Base-by-base conservation (phyloP, 139 green algal species). In the Micromonas pusilla region DNA sequence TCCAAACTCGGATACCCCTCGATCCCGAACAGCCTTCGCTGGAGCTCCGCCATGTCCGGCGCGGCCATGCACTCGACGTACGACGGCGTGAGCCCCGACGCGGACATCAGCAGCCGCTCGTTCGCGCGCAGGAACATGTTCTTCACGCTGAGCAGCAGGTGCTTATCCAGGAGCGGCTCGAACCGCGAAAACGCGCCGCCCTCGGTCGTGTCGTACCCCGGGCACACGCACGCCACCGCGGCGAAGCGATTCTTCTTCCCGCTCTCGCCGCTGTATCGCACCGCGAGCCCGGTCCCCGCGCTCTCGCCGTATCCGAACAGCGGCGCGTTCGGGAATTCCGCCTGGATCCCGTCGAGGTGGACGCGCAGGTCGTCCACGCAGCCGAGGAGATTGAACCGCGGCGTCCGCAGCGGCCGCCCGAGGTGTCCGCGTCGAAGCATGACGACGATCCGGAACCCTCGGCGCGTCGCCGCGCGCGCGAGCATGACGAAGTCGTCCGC, bases 121-220 rank as follows among this genome's bases (percentile, higher is more conserved):
- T 68, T 68, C 6, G 60, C 25, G 13, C 6, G 6, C 25, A 68
- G 23, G 23, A 68, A 68, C 25, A 68, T 30, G 13, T 68, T 28
- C 25, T 32, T 30, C 19, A 68, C 60, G n/a, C 19, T 19, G 5
- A 5, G 19, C 13, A 68, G 60, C 19, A 68, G n/a, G 60, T 68
- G n/a, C 6, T 19, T 25, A 16, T 32, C 60, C 25, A 68, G 60
- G 13, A 68, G 13, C 13, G 60, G 60, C 60, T 68, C 25, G 25
- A 68, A 36, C 16, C 60, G 60, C 25, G 60, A 30, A 28, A 68
- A 68, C 60, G 60, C 60, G 0, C 60, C 60, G 6, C 60, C 60
- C 60, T 68, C 60, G 25, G 60, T 68, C 19, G 60, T 68, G 60
- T 68, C 60, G 60, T 68, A 68, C 25, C 60, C 60, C 13, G 60